Evolutionary conservation across 2,329 filamentous ascomycete species (phyloP), one percentile per base, ranked within the genome.

Genomic region (Aspergillus ochraceoroseus): DNA sequence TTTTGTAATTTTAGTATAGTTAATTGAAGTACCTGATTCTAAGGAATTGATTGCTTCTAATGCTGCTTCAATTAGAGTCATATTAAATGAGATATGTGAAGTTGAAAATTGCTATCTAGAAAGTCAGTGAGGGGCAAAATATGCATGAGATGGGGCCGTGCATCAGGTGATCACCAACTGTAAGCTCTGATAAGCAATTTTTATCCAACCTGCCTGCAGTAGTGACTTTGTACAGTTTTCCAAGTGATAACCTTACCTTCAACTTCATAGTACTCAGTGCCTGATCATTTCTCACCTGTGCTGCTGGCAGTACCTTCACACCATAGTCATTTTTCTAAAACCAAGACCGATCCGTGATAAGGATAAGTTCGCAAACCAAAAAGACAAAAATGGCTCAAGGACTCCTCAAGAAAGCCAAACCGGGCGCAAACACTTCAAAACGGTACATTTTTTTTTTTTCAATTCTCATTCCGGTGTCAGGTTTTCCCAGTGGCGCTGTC

Each of bases 351-450:
- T n/a, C n/a, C n/a, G n/a, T n/a, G n/a, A n/a, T n/a, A n/a, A n/a
- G n/a, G n/a, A n/a, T n/a, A n/a, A n/a, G n/a, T n/a, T n/a, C n/a
- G n/a, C n/a, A n/a, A n/a, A n/a, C n/a, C n/a, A n/a, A n/a, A n/a
- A n/a, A n/a, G n/a, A n/a, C n/a, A n/a, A 25, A 3, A 29, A 53
- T 53, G 52, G 47, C 40, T 7, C 50, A 54, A 44, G 47, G 48
- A 26, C 36, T 60, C 23, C 53, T 74, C 39, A 75, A 75, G 49
- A 73, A 72, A 46, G 44, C 62, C 19, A 38, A 37, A 9, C 19
- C 34, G 32, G 56, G 56, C 6, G 37, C 52, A 11, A 39, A 38
- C 31, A 11, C 41, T 3, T 53, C 52, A 55, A 70, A 62, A 53
- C 58, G 56, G 71, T 71, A 57, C 34, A 57, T 53, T 12, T 7